These are phyloP conservation scores for Pythium brachiatum DNA, from an alignment of 352 stramenopile species.

Conservation along the genomic window DNA sequence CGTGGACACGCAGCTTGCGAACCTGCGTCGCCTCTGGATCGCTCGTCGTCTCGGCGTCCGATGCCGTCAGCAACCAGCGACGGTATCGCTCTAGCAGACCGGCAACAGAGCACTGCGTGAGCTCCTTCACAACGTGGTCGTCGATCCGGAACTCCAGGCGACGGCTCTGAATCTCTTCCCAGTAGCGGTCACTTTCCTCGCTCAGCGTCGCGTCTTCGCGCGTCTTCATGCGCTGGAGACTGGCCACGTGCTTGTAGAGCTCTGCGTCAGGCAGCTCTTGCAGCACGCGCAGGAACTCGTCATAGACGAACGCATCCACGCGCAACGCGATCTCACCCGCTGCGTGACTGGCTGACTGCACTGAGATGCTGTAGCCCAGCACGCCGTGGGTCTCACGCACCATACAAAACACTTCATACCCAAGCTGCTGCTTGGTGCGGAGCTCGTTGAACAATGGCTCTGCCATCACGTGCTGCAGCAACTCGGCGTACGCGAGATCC, in stretches of 20 bases:
- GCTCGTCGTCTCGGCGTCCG: not conserved
- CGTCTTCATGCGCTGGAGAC: slow-evolving; percentile 41
- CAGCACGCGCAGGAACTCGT: slow-evolving; percentile 38
- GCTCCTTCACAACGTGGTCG: slow-evolving; percentile 34
- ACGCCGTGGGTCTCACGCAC: slow-evolving; percentile 75
- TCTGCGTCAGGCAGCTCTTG: slow-evolving; percentile 22
- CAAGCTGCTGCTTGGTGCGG: slow-evolving; percentile 78
- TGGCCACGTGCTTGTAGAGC: slow-evolving; percentile 52
- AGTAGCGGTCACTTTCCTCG: slow-evolving; percentile 65
- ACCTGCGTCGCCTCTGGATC: slow-evolving; percentile 10
- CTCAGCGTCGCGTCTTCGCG: slow-evolving; percentile 46
- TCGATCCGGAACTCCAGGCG: slow-evolving; percentile 68
- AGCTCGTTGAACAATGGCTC: slow-evolving; percentile 83
- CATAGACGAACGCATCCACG: slow-evolving; percentile 62
- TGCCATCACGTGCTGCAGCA: slow-evolving; percentile 75
- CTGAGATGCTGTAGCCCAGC: slow-evolving; percentile 61
- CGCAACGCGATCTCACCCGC: slow-evolving; percentile 51
- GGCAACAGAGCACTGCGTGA: slow-evolving; percentile 40
- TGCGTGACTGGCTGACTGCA: slow-evolving; percentile 68
- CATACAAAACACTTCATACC: slow-evolving; percentile 78
- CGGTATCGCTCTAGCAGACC: slow-evolving; percentile 47
- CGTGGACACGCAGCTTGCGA: slow-evolving; percentile 68
- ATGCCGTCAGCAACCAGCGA: slow-evolving; percentile 41
- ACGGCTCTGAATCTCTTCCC: slow-evolving; percentile 67
- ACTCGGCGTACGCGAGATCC: slow-evolving; percentile 58